Percentiles rank a stretch among this genome's conserved stretches.
Evolutionary conservation across 2,329 filamentous ascomycete genomes (phyloP).

Genomic region (Aspergillus sojae): DNA sequence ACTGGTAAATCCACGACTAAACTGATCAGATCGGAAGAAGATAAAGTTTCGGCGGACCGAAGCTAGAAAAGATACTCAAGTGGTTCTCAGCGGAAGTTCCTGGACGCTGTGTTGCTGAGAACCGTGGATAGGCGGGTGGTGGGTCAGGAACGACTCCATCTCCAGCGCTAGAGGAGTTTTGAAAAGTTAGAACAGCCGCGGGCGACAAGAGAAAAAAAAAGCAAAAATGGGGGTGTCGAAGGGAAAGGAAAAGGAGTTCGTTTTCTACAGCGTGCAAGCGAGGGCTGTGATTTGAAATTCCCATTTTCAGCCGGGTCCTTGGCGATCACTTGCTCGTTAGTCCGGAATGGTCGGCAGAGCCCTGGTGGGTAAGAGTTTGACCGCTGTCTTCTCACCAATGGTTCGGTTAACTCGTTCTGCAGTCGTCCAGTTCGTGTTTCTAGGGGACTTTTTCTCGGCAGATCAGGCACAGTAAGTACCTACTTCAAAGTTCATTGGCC

Average conservation of each 20-base stretch:
- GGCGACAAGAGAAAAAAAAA: neutral
- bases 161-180: neutral
- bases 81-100: slow-evolving; percentile 2
- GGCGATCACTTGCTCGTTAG: slow-evolving; percentile 5
- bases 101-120: neutral
- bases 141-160: neutral
- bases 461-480: neutral
- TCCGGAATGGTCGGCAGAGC: neutral
- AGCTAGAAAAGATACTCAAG: neutral
- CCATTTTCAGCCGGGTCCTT: neutral
- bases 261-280: slow-evolving; percentile 4
- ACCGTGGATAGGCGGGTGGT: neutral
- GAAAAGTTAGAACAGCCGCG: neutral
- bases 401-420: neutral
- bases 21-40: neutral
- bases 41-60: neutral
- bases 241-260: neutral
- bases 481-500: too few relatives aligned
- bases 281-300: slow-evolving; percentile 7
- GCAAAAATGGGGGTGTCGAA: neutral
- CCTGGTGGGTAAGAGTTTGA: neutral
- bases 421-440: neutral
- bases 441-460: neutral
- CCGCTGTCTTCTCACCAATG: neutral
- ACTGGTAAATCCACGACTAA: neutral